These are phyloP conservation scores for Pochonia chlamydosporia DNA, from an alignment of 2,329 filamentous ascomycete species.

Conservation along the genomic window DNA sequence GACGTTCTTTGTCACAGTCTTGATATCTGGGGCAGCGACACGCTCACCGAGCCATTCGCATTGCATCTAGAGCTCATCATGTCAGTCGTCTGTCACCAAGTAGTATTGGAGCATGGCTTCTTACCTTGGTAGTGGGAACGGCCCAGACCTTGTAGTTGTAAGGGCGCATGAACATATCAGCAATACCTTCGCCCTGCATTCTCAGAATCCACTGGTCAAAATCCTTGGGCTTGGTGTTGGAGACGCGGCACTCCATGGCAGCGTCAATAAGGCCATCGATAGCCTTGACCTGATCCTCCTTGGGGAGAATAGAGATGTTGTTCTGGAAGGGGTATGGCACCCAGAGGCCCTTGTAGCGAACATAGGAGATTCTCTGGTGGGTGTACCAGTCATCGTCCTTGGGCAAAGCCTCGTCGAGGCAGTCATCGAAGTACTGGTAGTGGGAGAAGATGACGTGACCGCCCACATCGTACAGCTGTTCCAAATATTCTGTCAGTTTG, in stretches of 20 bases:
- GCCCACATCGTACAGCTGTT: slow-evolving; percentile 93
- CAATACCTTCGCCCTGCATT: slow-evolving; percentile 83
- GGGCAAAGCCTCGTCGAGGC: slow-evolving; percentile 92
- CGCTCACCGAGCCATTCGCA: slow-evolving; percentile 97
- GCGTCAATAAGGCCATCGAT: slow-evolving; percentile 96
- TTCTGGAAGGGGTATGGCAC: slow-evolving; percentile 99
- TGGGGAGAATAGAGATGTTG: slow-evolving; percentile 97
- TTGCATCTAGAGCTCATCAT: too few species aligned
- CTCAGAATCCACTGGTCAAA: slow-evolving; percentile 98
- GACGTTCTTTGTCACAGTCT: slow-evolving; percentile 87
- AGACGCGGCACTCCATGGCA: slow-evolving; percentile 76
- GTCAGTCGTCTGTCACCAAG: too few species aligned
- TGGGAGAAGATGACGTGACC: slow-evolving; percentile 99
- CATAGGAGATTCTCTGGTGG: slow-evolving; percentile 98
- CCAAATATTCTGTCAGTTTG: neutral
- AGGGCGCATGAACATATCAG: slow-evolving; percentile 95
- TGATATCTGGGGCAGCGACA: slow-evolving; percentile 93
- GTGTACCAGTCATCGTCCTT: slow-evolving; percentile 93
- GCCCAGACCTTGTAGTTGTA: slow-evolving; percentile 99
- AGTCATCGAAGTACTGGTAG: slow-evolving; percentile 99
- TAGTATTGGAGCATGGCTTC: slow-evolving; percentile 15
- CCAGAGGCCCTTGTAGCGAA: slow-evolving; percentile 94
- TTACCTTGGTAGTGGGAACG: slow-evolving; percentile 91
- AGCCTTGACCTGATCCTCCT: slow-evolving; percentile 92
- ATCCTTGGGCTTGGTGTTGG: slow-evolving; percentile 87